Base-by-base conservation (phyloP, 1,284 basidiomycete genomes). In the Cyathus olla region DNA sequence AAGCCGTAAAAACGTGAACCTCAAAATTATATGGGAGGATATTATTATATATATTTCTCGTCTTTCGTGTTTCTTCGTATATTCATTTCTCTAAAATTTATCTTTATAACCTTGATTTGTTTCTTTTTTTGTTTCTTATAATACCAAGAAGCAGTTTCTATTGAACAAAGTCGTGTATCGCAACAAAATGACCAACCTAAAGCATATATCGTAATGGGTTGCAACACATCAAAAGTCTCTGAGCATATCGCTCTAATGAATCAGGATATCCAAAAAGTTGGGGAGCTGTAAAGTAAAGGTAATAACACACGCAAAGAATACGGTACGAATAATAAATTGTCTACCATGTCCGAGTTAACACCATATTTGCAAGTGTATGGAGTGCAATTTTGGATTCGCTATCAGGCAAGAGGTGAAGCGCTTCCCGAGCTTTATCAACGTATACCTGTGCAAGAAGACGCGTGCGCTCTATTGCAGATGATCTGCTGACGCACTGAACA, bases 381-480 rank as follows among this genome's bases (percentile, higher is more conserved):
- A 98, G 78, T 37, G 92, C 94, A 29, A 83, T 80, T 74, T 90
- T 90, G 29, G 95, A 92, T 54, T 95, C 92, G 70, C 93, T 95
- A 61, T 93, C 90, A 2, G 96, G 96, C 56, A 98, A 83, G n/a
- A 86, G 76, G 57, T 82, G 82, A 21, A 97, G 81, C 29, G 90
- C 87, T 61, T 92, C 87, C 37, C 87, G 85, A 6, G 96, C 95
- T 73, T 92, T 91, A 54, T 88, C 84, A 1, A 94, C 93, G 73
- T 98, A 94, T n/a, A 83, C 81, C 37, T 81, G 78, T 4, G 96
- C 96, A 21, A 98, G 88, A 44, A 88, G 86, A 8, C 90, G 85
- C 3, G 96, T 98, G 49, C 93, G 89, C 62, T 92, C 86, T 37
- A 97, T 84, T 9, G 94, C 96, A 24, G 91, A 89, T 4, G 93